Evolutionary conservation across 345 rosid species (phyloP).

Genomic region (Cardamine occulta): DNA sequence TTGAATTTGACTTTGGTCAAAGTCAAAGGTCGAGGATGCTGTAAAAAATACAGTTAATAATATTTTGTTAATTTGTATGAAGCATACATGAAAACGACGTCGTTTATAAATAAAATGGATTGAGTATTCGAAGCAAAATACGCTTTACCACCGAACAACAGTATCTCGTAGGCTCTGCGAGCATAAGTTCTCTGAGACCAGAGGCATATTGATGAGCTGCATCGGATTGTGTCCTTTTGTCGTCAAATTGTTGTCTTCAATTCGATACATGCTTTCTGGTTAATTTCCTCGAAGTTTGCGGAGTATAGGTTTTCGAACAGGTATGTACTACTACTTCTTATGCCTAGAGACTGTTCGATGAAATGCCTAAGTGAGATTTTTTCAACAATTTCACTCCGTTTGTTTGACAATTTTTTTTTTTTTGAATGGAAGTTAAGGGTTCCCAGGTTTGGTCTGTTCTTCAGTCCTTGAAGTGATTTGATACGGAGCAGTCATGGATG

Average conservation of each 20-base stretch:
- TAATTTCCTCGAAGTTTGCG: too few species aligned
- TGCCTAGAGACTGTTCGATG: too few species aligned
- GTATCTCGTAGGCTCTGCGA: neutral
- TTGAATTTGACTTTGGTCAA: conserved; percentile 1
- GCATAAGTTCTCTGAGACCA: conserved; percentile 67
- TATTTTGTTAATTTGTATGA: neutral
- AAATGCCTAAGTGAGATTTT: conserved; percentile 26
- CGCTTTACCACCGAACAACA: neutral
- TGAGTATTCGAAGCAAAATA: neutral
- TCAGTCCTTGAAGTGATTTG: conserved; percentile 6
- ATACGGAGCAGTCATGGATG: conserved; percentile 43
- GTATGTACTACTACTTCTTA: too few species aligned
- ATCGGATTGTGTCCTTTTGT: conserved; percentile 62
- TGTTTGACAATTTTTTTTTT: neutral
- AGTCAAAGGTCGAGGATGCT: neutral
- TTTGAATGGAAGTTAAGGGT: conserved; percentile 5
- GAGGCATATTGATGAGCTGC: conserved; percentile 62
- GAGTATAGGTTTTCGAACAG: too few species aligned
- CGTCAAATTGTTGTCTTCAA: neutral
- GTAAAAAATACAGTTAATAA: neutral
- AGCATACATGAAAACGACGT: neutral
- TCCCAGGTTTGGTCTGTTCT: neutral
- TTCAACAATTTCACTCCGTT: neutral
- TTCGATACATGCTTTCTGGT: neutral
- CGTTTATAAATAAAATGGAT: neutral